phyloP scores from a whole-genome alignment of 2,329 filamentous ascomycete genomes.

The Cadophora luteo-olivacea region DNA sequence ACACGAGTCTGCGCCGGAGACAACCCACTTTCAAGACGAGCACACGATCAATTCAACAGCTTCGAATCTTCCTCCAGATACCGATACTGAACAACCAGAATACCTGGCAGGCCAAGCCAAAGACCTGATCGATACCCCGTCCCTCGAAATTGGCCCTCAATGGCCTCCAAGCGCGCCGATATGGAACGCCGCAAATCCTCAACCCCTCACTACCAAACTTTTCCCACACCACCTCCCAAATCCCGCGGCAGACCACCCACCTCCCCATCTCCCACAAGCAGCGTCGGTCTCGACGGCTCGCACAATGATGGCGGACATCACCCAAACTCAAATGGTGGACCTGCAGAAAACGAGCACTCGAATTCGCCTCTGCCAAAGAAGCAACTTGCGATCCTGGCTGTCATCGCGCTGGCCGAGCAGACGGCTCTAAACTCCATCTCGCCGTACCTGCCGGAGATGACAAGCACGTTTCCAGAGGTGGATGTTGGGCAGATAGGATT shows the following conservation, averaged over 20 bases:
- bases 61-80: background rate
- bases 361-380: conserved; percentile 76
- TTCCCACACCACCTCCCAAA: conserved; percentile 76
- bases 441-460: conserved; percentile 94
- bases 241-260: conserved; percentile 57
- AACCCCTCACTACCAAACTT: conserved; percentile 77
- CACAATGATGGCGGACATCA: conserved; percentile 41
- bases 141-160: background rate
- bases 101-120: background rate
- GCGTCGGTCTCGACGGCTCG: conserved; percentile 41
- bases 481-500: conserved; percentile 74
- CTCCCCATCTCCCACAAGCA: conserved; percentile 45
- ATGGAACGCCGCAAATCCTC: conserved; percentile 46
- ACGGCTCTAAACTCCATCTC: conserved; percentile 96
- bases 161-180: conserved; percentile 23
- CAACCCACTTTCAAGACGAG: conserved; percentile 5
- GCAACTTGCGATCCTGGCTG: conserved; percentile 83
- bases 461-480: conserved; percentile 82
- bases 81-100: background rate
- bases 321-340: conserved; percentile 41
- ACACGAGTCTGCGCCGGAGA: background rate
- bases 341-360: conserved; percentile 43
- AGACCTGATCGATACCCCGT: background rate
- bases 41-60: conserved; percentile 19
- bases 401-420: conserved; percentile 92